These are phyloP conservation scores for Elaeagnus macrophylla DNA, from an alignment of 306 rosid genomes.

Conservation along the genomic window DNA sequence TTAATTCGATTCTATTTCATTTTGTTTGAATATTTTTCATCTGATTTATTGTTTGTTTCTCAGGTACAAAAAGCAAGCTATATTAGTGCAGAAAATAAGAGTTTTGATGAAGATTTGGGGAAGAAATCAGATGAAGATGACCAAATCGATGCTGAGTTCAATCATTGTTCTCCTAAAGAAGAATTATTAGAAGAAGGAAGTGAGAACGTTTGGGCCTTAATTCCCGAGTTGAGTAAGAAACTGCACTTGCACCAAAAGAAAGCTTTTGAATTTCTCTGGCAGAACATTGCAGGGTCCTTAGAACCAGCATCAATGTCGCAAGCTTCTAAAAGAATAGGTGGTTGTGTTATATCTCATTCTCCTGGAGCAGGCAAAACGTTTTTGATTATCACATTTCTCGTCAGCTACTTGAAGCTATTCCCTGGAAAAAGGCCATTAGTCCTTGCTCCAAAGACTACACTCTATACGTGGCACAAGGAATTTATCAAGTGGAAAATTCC, in stretches of 20 bases:
- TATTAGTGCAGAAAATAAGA: conserved; percentile 43
- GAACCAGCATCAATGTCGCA: conserved; percentile 40
- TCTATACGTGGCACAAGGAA: conserved; percentile 82
- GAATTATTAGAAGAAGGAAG: conserved; percentile 34
- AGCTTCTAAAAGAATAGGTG: conserved; percentile 48
- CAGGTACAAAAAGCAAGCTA: conserved; percentile 44
- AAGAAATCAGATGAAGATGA: conserved; percentile 37
- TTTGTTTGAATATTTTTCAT: too few relatives aligned
- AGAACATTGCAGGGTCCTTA: conserved; percentile 65
- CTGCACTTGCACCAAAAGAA: conserved; percentile 73
- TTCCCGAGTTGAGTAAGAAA: conserved; percentile 33
- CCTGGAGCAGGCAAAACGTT: conserved; percentile 93
- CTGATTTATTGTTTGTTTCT: conserved; percentile 23
- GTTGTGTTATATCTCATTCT: conserved; percentile 89
- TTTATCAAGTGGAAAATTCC: conserved; percentile 76
- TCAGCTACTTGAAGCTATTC: conserved; percentile 66
- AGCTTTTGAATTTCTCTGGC: conserved; percentile 87
- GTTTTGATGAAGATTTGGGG: conserved; percentile 23
- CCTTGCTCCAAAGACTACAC: conserved; percentile 86
- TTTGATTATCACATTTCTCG: conserved; percentile 67
- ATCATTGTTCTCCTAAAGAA: conserved; percentile 19
- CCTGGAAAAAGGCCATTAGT: conserved; percentile 70
- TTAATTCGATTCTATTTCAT: not conserved
- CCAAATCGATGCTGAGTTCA: conserved; percentile 27
- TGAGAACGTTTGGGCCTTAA: conserved; percentile 65